Evolutionary conservation across 345 rosid species (phyloP), one percentile per base, ranked within the genome.

Genomic region (Salix suchowensis): DNA sequence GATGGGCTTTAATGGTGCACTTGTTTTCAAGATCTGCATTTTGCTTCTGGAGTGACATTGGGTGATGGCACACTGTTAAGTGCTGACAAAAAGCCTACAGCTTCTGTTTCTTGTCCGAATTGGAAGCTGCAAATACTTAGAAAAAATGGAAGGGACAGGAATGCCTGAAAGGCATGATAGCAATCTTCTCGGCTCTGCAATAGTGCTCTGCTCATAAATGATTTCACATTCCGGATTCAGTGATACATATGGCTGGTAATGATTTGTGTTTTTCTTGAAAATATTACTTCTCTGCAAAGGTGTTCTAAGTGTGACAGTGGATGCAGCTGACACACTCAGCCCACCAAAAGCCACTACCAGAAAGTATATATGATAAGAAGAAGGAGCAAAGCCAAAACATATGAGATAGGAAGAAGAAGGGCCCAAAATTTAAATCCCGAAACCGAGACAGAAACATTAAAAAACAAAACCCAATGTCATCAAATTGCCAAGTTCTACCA

Each of bases 101-200:
- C 39, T 58, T 4, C 36, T 12, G 67, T 42, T 50, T 62, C 65
- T 64, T 77, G 84, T 84, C 84, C 58, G 77, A 48, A 73, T 70
- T 65, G 74, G 64, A 71, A 71, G 32, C 32, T 72, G 79, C 79
- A 67, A 67, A 26, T 76, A 70, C 83, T 42, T 73, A 9, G 73
- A 73, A 65, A 52, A 60, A 80, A 58, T 8, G 26, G 11, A 8
- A 60, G 55, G 50, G 77, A 76, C 75, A 74, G 24, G 58, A 76
- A 18, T 50, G 66, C 48, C 54, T 60, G 50, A 71, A 23, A 71
- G 52, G 23, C 21, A 50, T 73, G 76, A 73, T 54, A 9, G 4
- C n/a, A 32, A 32, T 73, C 71, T 37, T 46, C 58, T 14, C 42
- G 44, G 9, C 23, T 65, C 58, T n/a, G 71, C 79, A 24, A 34